These are phyloP conservation scores for Eucalyptus microcorys DNA, from an alignment of 345 rosid species.

Conservation along the genomic window DNA sequence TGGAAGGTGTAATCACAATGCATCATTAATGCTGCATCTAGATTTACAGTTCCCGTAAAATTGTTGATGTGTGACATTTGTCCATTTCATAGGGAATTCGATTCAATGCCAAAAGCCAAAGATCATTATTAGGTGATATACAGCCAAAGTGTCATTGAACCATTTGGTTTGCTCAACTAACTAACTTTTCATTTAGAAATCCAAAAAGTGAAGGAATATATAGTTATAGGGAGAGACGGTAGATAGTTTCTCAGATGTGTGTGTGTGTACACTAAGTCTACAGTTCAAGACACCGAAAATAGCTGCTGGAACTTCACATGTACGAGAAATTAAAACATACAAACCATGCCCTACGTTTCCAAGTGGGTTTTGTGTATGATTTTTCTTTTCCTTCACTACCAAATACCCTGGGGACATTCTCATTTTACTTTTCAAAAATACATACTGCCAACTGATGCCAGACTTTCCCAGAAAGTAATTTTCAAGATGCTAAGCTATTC, in stretches of 20 bases:
- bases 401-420: neutral
- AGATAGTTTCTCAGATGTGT: neutral
- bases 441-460: neutral
- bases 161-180: neutral
- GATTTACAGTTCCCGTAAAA: neutral
- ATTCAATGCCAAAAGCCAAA: neutral
- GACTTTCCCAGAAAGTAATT: neutral
- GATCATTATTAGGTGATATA: neutral
- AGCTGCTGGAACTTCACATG: neutral
- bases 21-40: neutral
- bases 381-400: neutral
- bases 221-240: neutral
- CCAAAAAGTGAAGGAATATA: neutral
- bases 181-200: too few species aligned
- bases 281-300: neutral
- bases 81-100: neutral
- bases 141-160: neutral
- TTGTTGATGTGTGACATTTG: fast-evolving
- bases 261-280: neutral
- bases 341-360: neutral
- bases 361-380: neutral
- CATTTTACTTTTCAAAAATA: neutral
- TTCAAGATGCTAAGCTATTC: neutral
- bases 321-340: neutral
- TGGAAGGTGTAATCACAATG: neutral